Base-by-base conservation (phyloP, 1,284 basidiomycete genomes). In the Cryptococcus wingfieldii region DNA sequence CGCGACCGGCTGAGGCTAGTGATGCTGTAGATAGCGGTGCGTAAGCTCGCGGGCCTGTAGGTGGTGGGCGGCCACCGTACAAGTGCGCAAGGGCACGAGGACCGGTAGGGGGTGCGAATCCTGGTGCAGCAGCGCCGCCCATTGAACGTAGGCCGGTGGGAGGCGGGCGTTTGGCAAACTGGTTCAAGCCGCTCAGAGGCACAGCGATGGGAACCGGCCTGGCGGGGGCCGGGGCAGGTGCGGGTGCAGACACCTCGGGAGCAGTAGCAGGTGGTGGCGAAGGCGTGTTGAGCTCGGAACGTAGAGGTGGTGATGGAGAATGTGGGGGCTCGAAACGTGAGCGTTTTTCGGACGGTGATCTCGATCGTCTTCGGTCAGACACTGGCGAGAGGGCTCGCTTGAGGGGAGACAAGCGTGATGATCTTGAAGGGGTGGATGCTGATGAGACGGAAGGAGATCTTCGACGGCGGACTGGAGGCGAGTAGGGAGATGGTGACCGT, bases 81-180 rank as follows among this genome's bases (percentile, higher is more conserved):
- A 60, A 46, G 27, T 60, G 56, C 5, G 53, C 51, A 14, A 64
- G 57, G 2, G 65, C 67, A 25, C 65, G 52, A 12, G 65, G 63
- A 3, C 63, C 62, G 1, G 67, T 65, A 0, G 68, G 65, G 0
- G 67, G 67, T 9, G 65, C 60, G 6, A 68, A 59, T 1, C 66
- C 65, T 34, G 31, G 31, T 34, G 31, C 31, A 34, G 31, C 31
- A 34, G 31, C 31, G 3, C 61, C 38, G 44, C 66, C 48, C 19
- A 67, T 60, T 42, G 59, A 60, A 13, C 67, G 53, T 10, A 64
- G 67, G 38, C 62, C 68, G 37, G 65, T 61, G 25, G 63, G 64
- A n/a, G 56, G 57, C 41, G 53, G 54, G 14, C 58, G 41, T 37
- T 13, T 50, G 37, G 38, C 18, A 18, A 39, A 38, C 10, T 34